Base-by-base conservation (phyloP, 139 green algal species). In the Chlamydomonas sp. region DNA sequence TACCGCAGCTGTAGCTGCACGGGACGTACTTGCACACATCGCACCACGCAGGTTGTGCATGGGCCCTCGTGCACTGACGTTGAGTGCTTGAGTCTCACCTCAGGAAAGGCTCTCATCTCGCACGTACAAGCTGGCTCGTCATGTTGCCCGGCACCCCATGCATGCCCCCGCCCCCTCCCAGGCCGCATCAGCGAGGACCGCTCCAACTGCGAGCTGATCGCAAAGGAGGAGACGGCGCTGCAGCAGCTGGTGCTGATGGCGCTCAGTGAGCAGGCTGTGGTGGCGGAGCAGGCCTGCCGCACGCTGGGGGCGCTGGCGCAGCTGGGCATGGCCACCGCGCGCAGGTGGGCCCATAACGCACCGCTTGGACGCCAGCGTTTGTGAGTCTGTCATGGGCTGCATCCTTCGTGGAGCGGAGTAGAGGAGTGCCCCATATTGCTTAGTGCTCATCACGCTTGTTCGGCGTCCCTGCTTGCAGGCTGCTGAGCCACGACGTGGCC, bases 161-260 rank as follows among this genome's bases (percentile, higher is more conserved):
- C 77, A 2, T 14, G 12, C 59, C 4, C 59, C 31, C 66, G 57
- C 17, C 71, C n/a, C 31, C 49, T 9, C 59, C 90, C 95, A 96
- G 96, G 93, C 31, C 90, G 93, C 5, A 91, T 99, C 63, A 93
- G 95, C 4, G 94, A 98, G 92, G 96, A 98, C 77, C 81, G 86
- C 9, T 87, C 88, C n/a, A 96, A 97, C 90, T 95, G 96, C 66
- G 91, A 95, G 72, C 86, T 93, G n/a, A 97, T 99, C 66, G 88
- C 90, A 0, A 90, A 90, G 73, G 94, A 98, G 87, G 96, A 97
- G 89, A 94, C 94, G 8, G 96, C 96, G 14, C 90, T 99, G 57
- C 95, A 97, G 92, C 97, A 99, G 94, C 93, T 99, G 62, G 92
- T 99, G 69, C 91, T 97, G 10, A 98, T 99, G 93, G 91, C 95